Base-by-base conservation (phyloP, 2,329 filamentous ascomycete genomes). In the Tricladium varicosporioides region DNA sequence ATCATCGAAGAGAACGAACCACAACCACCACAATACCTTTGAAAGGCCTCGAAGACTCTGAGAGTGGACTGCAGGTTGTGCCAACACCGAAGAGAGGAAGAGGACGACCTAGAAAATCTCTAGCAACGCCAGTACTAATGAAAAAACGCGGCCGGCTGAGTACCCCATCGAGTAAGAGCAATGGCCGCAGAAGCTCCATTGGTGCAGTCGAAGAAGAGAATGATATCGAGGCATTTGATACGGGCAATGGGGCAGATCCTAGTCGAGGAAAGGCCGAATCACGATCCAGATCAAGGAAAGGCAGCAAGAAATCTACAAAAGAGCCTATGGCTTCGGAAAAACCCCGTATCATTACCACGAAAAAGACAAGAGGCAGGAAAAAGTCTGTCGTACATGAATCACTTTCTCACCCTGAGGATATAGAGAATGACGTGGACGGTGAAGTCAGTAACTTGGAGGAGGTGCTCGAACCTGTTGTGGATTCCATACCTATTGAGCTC, bases 51-150 rank as follows among this genome's bases (percentile, higher is more conserved):
- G 69, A 67, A 5, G 69, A 71, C 42, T 64, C 67, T 1, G 69
- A 69, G 27, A 59, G 62, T 45, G 63, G 68, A 44, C 51, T 53
- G 13, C 54, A 63, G 18, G 42, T 54, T 27, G 52, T 69, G 16
- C 68, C 69, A 27, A 74, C 75, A 0, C 74, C 76, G 1, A 73
- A 72, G 60, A 71, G 68, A 63, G 69, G 69, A 47, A 72, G 73
- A 65, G 75, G 75, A 16, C 70, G 75, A 45, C 74, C 75, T 33
- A 71, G 72, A 47, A 78, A 78, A 61, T 74, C 75, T 22, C 69
- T 70, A 49, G 63, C 66, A 42, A 71, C 71, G 61, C 69, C 71
- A 32, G 73, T 73, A 4, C 73, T 73, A 22, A 50, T 56, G 5
- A 69, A 67, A 45, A 67, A 64, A 54, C 18, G 53, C 15, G 58